Percentiles rank a stretch among this genome's conserved stretches.
Conservation (phyloP, 2,329 filamentous ascomycete genomes). For the Xenoacremonium recifei region DNA sequence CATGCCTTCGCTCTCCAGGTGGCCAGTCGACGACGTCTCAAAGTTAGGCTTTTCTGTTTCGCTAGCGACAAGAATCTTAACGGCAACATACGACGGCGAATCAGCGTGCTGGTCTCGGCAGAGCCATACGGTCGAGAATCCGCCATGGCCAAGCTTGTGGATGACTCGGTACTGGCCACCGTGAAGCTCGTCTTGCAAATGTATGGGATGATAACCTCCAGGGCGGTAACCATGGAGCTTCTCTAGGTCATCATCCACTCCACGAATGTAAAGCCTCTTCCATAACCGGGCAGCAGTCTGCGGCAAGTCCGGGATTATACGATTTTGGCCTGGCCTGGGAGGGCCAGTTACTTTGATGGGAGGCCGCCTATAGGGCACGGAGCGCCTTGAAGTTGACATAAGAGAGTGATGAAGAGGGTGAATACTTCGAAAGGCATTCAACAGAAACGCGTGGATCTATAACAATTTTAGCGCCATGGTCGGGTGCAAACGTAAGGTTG, state of each 20-base stretch:
- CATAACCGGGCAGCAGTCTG: too few species aligned
- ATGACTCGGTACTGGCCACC: conserved; percentile 39
- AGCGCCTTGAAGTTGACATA: too few species aligned
- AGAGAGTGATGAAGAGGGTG: too few species aligned
- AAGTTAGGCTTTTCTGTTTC: conserved; percentile 15
- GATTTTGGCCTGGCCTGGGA: too few species aligned
- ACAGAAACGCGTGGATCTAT: too few species aligned
- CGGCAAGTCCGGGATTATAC: too few species aligned
- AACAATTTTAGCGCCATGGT: too few species aligned
- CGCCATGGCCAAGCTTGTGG: conserved; percentile 44
- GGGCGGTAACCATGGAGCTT: conserved; percentile 28
- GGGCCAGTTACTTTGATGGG: too few species aligned
- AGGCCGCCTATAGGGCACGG: too few species aligned
- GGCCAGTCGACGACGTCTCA: conserved; percentile 17
- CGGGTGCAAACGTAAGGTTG: too few species aligned
- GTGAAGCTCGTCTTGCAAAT: conserved; percentile 37
- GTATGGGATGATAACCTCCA: conserved; percentile 43
- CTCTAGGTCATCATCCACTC: conserved; percentile 7
- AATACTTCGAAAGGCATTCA: too few species aligned
- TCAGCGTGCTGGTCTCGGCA: conserved; percentile 27
- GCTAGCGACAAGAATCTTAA: conserved; percentile 32
- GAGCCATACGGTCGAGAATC: conserved; percentile 45
- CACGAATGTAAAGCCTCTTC: not conserved
- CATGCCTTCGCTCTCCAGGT: not conserved
- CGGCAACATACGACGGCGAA: conserved; percentile 23